Conservation (phyloP, 2,329 filamentous ascomycete genomes). For the Colletotrichum sp. region DNA sequence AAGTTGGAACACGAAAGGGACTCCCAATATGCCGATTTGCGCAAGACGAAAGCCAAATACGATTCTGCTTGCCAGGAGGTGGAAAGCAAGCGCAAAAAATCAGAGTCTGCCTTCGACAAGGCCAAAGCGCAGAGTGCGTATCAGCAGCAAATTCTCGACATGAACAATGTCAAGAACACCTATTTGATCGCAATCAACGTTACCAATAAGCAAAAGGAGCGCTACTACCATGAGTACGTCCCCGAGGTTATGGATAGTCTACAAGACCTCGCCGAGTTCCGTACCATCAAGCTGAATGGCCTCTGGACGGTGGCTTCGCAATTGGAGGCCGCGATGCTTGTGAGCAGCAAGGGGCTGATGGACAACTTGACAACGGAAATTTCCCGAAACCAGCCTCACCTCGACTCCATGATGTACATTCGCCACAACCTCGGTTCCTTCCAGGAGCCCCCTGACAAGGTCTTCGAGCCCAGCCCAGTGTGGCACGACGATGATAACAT, state of each 20-base stretch:
- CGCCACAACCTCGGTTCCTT: conserved; percentile 85
- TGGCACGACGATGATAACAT: conserved; percentile 95
- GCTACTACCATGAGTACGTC: conserved; percentile 96
- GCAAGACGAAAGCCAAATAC: conserved; percentile 92
- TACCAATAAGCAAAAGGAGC: conserved; percentile 96
- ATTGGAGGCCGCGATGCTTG: conserved; percentile 81
- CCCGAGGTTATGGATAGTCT: conserved; percentile 92
- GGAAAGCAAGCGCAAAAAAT: conserved; percentile 92
- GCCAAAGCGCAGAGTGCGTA: conserved; percentile 89
- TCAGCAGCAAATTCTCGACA: conserved; percentile 89
- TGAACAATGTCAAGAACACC: conserved; percentile 99
- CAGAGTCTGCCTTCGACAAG: conserved; percentile 93
- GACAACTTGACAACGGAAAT: conserved; percentile 81
- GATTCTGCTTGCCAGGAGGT: conserved; percentile 93
- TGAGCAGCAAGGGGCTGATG: conserved; percentile 74
- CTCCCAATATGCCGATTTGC: conserved; percentile 79
- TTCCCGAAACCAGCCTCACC: conserved; percentile 80
- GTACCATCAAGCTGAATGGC: conserved; percentile 81
- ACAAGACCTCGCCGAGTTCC: conserved; percentile 91
- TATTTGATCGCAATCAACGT: conserved; percentile 96
- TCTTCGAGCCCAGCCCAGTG: conserved; percentile 92
- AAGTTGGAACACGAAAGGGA: conserved; percentile 93
- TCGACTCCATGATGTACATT: conserved; percentile 98
- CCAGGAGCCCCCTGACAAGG: conserved; percentile 83
- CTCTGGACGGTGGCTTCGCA: conserved; percentile 83